These are phyloP conservation scores for Kentomonas sorsogonicus DNA, from an alignment of 208 protist species.

Conservation along the genomic window DNA sequence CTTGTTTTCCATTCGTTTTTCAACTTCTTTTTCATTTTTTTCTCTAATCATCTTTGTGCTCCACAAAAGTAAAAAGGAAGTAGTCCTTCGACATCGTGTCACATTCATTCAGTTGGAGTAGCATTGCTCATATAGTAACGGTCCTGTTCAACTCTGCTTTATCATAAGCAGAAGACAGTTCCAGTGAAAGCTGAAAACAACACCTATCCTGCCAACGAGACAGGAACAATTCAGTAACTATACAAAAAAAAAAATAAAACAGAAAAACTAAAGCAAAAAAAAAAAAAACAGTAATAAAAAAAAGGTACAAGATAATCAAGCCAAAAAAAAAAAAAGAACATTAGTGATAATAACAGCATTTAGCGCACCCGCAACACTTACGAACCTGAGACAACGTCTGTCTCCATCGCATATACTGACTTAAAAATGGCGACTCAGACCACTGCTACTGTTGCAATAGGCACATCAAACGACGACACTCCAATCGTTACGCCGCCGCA, in stretches of 20 bases:
- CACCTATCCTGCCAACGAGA: background rate
- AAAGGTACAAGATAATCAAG: background rate
- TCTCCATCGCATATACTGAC: no score
- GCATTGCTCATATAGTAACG: background rate
- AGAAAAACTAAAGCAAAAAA: background rate
- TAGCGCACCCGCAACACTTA: no score
- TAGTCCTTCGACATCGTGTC: background rate
- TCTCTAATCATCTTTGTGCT: no score
- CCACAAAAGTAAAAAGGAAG: background rate
- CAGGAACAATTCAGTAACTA: background rate
- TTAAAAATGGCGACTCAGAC: no score
- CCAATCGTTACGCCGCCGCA: no score
- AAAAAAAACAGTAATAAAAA: background rate
- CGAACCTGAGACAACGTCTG: no score
- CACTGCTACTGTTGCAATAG: no score
- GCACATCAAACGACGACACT: no score
- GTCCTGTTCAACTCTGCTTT: no score
- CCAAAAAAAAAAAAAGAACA: background rate
- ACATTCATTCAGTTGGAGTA: background rate
- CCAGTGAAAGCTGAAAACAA: background rate
- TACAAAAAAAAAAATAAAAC: background rate
- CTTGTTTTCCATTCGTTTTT: no score
- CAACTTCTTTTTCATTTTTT: no score
- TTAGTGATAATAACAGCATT: no score
- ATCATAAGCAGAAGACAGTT: background rate